A percentile compares a stretch with the other conserved stretches of the same genome.
These are phyloP conservation scores for Tausonia pullulans DNA, from an alignment of 1,284 basidiomycete species.

Conservation along the genomic window DNA sequence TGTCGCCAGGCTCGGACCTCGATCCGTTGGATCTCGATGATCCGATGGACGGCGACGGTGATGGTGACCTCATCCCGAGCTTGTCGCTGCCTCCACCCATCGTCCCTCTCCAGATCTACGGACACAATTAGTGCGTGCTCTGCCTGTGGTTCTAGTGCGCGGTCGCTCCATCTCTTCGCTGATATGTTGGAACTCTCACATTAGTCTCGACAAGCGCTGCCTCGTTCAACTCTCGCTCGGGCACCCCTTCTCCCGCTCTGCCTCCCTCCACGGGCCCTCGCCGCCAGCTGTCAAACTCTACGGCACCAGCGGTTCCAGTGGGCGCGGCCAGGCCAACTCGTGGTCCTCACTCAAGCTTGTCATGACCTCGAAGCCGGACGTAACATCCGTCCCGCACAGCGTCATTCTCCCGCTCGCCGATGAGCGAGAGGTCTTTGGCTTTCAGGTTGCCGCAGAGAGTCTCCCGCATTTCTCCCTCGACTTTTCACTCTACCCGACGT, in stretches of 20 bases:
- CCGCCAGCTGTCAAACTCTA: slow-evolving; percentile 42
- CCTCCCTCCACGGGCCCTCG: slow-evolving; percentile 21
- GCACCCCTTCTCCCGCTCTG: slow-evolving; percentile 41
- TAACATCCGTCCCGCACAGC: slow-evolving; percentile 73
- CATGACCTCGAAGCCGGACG: slow-evolving; percentile 70
- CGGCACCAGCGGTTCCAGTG: slow-evolving; percentile 30
- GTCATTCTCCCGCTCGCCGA: slow-evolving; percentile 74
- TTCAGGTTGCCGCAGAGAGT: slow-evolving; percentile 57
- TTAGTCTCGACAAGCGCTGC: slow-evolving; percentile 63
- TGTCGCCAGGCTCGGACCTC: slow-evolving; percentile 45
- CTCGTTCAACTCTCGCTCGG: slow-evolving; percentile 82
- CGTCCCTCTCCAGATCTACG: slow-evolving; percentile 87
- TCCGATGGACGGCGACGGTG: slow-evolving; percentile 21
- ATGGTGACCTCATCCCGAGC: slow-evolving; percentile 77
- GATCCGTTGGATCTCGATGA: slow-evolving; percentile 23
- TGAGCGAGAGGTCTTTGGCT: slow-evolving; percentile 71
- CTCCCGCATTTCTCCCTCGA: slow-evolving; percentile 70
- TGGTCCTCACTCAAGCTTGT: slow-evolving; percentile 81
- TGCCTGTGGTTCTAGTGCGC: slow-evolving; percentile 25
- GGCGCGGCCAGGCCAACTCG: slow-evolving; percentile 32
- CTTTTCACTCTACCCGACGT: slow-evolving; percentile 93
- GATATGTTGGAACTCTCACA: no score
- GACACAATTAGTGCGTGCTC: slow-evolving; percentile 57
- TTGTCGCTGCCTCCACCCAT: slow-evolving; percentile 93
- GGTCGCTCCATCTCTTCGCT: slow-evolving; percentile 28